Conservation (phyloP, 805 yeast species). For the Cyberlindnera bimundalis region DNA sequence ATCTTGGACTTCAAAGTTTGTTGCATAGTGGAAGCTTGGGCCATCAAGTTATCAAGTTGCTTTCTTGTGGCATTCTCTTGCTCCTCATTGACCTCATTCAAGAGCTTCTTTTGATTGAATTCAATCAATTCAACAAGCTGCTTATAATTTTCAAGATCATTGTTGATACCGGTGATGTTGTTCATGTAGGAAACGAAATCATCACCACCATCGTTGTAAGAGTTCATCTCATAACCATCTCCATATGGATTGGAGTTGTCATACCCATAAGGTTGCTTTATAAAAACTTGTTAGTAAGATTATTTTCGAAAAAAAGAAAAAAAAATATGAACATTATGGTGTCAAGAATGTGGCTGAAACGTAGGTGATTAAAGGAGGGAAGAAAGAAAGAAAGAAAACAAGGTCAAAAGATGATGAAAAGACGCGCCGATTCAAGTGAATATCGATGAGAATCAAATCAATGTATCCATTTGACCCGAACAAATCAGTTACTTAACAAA, state of each 20-base stretch:
- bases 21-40: conserved; percentile 79
- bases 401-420: too few species aligned
- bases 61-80: conserved; percentile 65
- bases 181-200: conserved; percentile 67
- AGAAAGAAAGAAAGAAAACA: too few species aligned
- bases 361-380: too few species aligned
- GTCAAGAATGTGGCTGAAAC: conserved; percentile 5
- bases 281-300: conserved; percentile 2
- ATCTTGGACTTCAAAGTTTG: conserved; percentile 70
- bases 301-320: background rate
- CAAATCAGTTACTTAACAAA: too few species aligned
- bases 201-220: conserved; percentile 31
- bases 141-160: conserved; percentile 66
- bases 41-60: conserved; percentile 71
- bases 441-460: too few species aligned
- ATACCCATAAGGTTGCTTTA: conserved; percentile 20
- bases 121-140: conserved; percentile 67
- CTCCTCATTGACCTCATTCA: conserved; percentile 70
- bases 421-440: too few species aligned
- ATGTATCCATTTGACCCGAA: too few species aligned
- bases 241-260: conserved; percentile 27
- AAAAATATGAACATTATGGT: background rate
- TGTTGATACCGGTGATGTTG: conserved; percentile 64
- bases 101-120: conserved; percentile 62
- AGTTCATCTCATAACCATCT: conserved; percentile 23